A percentile compares a stretch with the other conserved stretches of the same genome.
phyloP scores from a whole-genome alignment of 31 red algal genomes.

The Odonthalia washingtoniensis region DNA sequence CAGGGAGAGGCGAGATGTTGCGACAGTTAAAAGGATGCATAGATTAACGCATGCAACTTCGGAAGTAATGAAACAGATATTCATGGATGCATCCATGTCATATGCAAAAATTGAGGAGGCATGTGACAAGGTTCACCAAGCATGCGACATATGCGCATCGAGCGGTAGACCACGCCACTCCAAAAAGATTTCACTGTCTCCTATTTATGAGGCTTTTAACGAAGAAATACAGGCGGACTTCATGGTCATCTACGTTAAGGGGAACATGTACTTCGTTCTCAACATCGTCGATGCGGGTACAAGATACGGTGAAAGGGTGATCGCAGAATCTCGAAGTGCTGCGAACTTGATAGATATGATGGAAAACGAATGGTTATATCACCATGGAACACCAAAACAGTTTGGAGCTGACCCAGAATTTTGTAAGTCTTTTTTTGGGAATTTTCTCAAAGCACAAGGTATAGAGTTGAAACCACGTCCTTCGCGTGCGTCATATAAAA shows the following conservation, averaged over 20 bases:
- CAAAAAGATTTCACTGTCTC: too few relatives aligned
- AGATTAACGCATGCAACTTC: not conserved
- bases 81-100: not conserved
- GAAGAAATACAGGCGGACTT: too few relatives aligned
- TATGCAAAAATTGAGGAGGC: not conserved
- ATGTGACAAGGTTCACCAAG: too few relatives aligned
- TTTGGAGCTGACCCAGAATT: slow-evolving; percentile 17
- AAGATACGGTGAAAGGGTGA: not conserved
- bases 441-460: not conserved
- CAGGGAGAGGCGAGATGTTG: not conserved
- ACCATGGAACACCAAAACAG: not conserved
- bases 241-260: not conserved
- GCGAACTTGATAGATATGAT: not conserved
- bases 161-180: too few relatives aligned
- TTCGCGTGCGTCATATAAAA: not conserved
- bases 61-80: not conserved
- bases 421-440: not conserved
- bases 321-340: not conserved
- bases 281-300: slow-evolving; percentile 11
- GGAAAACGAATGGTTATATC: not conserved
- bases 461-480: not conserved
- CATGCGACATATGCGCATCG: too few relatives aligned
- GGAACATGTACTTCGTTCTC: not conserved
- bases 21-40: slow-evolving; percentile 1
- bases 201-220: too few relatives aligned